Evolutionary conservation across 2,329 filamentous ascomycete species (phyloP).

Genomic region (Immersiporthe knoxdaviesiana): DNA sequence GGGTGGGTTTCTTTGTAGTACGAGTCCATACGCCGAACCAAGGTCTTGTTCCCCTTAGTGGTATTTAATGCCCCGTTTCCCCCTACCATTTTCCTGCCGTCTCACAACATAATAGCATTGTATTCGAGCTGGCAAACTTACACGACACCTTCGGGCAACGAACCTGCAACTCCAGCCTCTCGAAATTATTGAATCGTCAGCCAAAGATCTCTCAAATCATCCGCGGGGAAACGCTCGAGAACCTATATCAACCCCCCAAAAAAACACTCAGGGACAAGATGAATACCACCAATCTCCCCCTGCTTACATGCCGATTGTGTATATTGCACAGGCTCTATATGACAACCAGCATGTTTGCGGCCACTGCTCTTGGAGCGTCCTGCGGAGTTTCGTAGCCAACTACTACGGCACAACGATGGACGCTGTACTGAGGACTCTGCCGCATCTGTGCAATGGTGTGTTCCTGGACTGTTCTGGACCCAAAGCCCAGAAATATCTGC

Average conservation of each 20-base stretch:
- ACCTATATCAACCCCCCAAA: too few species aligned
- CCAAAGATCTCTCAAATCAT: neutral
- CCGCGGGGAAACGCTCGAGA: too few species aligned
- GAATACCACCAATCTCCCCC: neutral
- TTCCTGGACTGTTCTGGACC: neutral
- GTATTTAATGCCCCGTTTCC: neutral
- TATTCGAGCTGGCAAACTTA: neutral
- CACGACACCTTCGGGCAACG: neutral
- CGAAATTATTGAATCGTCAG: neutral
- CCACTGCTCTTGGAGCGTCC: neutral
- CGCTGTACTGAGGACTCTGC: neutral
- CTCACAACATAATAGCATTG: neutral
- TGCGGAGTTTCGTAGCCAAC: neutral
- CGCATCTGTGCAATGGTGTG: neutral
- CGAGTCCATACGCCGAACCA: neutral
- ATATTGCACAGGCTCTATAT: slow-evolving; percentile 6
- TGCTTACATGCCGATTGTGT: neutral
- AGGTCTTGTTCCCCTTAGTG: neutral
- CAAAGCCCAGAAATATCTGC: neutral
- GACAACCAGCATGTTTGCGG: neutral
- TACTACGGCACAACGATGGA: slow-evolving; percentile 2
- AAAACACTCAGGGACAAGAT: neutral
- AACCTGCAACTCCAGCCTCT: neutral
- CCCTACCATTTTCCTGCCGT: neutral
- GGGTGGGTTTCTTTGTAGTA: neutral